phyloP scores from a whole-genome alignment of 768 basidiomycete genomes.

The Boletales sp. region DNA sequence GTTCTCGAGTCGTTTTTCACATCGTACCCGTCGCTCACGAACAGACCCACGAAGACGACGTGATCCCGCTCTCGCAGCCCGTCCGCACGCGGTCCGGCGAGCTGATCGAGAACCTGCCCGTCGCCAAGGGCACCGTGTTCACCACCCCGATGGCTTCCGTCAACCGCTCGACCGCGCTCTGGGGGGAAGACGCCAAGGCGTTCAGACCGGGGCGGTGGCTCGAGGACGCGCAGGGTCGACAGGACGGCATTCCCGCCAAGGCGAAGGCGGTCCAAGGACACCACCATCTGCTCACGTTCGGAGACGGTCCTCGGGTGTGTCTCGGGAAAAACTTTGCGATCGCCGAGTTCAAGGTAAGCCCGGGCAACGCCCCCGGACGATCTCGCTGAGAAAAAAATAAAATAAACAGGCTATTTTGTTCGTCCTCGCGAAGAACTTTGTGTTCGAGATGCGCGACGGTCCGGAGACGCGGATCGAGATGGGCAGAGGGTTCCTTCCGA shows the following conservation, averaged over 20 bases:
- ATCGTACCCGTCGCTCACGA: too few relatives aligned
- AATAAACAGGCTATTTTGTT: slow-evolving; percentile 36
- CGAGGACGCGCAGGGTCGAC: slow-evolving; percentile 8
- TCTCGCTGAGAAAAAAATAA: too few relatives aligned
- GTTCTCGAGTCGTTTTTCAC: too few relatives aligned
- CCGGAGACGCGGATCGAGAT: slow-evolving; percentile 14
- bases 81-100: slow-evolving; percentile 41
- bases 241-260: slow-evolving; percentile 14
- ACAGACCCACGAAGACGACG: slow-evolving; percentile 49
- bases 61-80: slow-evolving; percentile 53
- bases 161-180: slow-evolving; percentile 48
- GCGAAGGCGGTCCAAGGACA: slow-evolving; percentile 46
- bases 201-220: slow-evolving; percentile 69
- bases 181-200: slow-evolving; percentile 33
- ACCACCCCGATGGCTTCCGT: slow-evolving; percentile 40
- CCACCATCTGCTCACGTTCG: slow-evolving; percentile 48
- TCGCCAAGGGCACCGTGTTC: slow-evolving; percentile 47
- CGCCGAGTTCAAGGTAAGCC: slow-evolving; percentile 29
- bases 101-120: slow-evolving; percentile 34
- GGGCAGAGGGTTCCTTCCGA: background rate
- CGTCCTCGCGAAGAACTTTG: slow-evolving; percentile 41
- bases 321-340: slow-evolving; percentile 49
- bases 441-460: slow-evolving; percentile 35
- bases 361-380: too few relatives aligned
- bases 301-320: slow-evolving; percentile 48